These are phyloP conservation scores for Hippophae gyantsensis DNA, from an alignment of 306 rosid genomes.

Conservation along the genomic window DNA sequence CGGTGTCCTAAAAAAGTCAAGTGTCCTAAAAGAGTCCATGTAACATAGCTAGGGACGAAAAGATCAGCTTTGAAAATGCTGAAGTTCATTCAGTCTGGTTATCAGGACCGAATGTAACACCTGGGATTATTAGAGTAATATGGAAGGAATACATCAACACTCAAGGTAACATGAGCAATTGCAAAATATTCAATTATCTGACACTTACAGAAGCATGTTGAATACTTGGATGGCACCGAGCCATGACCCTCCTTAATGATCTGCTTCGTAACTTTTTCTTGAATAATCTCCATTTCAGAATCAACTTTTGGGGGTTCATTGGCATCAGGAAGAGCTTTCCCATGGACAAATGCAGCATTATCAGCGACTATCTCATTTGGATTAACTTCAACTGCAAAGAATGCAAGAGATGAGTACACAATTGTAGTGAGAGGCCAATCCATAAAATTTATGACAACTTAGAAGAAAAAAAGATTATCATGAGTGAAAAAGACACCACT, in stretches of 20 bases:
- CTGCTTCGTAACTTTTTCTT: conserved; percentile 76
- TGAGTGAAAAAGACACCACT: no score
- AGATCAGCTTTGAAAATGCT: no score
- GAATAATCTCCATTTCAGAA: conserved; percentile 64
- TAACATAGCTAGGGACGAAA: no score
- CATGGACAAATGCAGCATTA: conserved; percentile 50
- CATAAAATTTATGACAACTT: not conserved
- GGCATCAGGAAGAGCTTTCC: conserved; percentile 42
- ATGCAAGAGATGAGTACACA: not conserved
- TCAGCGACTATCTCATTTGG: conserved; percentile 52
- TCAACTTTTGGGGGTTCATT: conserved; percentile 68
- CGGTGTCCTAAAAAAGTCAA: no score
- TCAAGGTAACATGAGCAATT: not conserved
- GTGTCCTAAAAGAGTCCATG: no score
- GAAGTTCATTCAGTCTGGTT: no score
- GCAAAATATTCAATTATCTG: not conserved
- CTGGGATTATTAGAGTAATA: not conserved
- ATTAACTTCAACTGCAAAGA: conserved; percentile 41
- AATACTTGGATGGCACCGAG: conserved; percentile 69
- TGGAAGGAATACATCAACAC: not conserved
- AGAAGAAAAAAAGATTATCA: not conserved
- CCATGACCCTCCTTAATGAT: conserved; percentile 83
- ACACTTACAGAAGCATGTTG: conserved; percentile 86
- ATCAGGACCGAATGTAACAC: not conserved
- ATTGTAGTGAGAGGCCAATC: not conserved